Evolutionary conservation across 768 basidiomycete species (phyloP).

Genomic region (Hydnum rufescens): DNA sequence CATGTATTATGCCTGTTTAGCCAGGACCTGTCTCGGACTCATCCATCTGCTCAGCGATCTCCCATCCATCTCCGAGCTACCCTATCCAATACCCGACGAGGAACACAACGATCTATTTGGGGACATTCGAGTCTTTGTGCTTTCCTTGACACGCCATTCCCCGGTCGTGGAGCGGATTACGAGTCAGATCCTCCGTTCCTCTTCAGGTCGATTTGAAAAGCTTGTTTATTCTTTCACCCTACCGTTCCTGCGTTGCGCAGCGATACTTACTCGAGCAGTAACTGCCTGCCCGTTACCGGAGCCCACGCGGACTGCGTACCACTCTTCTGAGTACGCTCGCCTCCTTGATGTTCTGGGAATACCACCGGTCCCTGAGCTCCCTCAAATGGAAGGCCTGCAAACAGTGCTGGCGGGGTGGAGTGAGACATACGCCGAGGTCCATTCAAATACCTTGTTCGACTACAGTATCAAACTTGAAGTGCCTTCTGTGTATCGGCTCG

Average conservation of each 20-base stretch:
- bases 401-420: constrained; percentile 83
- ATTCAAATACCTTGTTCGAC: constrained; percentile 57
- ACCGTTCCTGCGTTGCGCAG: constrained; percentile 76
- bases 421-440: constrained; percentile 67
- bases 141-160: constrained; percentile 77
- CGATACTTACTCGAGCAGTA: constrained; percentile 65
- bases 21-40: constrained; percentile 67
- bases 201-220: constrained; percentile 74
- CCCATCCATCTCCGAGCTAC: constrained; percentile 1
- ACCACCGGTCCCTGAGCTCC: constrained; percentile 58
- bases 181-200: constrained; percentile 54
- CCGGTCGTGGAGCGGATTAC: constrained; percentile 74
- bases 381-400: constrained; percentile 70
- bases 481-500: constrained; percentile 64
- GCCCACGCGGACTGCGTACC: constrained; percentile 15
- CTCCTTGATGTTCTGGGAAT: constrained; percentile 58
- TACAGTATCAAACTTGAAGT: constrained; percentile 46
- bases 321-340: constrained; percentile 46
- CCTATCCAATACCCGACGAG: neutral
- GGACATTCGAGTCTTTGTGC: constrained; percentile 73
- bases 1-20: constrained; percentile 77
- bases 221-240: constrained; percentile 73
- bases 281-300: constrained; percentile 43
- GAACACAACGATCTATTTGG: constrained; percentile 41
- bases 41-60: constrained; percentile 45